phyloP scores from a whole-genome alignment of 495 filamentous ascomycete genomes.

The Aspergillus bertholletiae region DNA sequence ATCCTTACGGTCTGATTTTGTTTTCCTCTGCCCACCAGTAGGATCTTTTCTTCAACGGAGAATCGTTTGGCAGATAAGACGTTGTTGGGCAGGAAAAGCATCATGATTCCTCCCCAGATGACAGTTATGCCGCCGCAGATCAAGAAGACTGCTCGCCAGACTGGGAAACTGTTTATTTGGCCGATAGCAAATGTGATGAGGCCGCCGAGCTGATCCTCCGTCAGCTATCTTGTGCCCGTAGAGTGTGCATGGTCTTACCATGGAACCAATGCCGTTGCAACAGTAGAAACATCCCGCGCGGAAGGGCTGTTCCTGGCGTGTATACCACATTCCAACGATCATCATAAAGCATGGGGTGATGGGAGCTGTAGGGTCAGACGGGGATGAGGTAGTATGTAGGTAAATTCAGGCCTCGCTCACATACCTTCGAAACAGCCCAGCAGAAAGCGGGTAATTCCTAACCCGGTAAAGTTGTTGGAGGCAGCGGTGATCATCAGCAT shows the following conservation, averaged over 20 bases:
- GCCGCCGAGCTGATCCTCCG: slow-evolving; percentile 22
- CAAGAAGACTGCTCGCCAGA: slow-evolving; percentile 39
- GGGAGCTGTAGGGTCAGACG: slow-evolving; percentile 12
- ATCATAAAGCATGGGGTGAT: slow-evolving; percentile 44
- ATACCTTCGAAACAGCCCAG: slow-evolving; percentile 31
- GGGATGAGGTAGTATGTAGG: not conserved
- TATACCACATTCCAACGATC: slow-evolving; percentile 35
- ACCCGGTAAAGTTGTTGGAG: slow-evolving; percentile 30
- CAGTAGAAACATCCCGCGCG: slow-evolving; percentile 38
- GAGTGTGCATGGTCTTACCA: slow-evolving; percentile 16
- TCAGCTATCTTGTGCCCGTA: not conserved
- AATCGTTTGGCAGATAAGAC: slow-evolving; percentile 36
- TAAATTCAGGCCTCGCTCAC: not conserved
- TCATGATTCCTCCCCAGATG: slow-evolving; percentile 34
- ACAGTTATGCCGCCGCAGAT: slow-evolving; percentile 36
- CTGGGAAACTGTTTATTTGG: slow-evolving; percentile 39
- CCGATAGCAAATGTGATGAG: slow-evolving; percentile 50
- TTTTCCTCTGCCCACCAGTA: slow-evolving; percentile 34
- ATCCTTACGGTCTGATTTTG: slow-evolving; percentile 26
- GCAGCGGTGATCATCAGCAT: slow-evolving; percentile 39
- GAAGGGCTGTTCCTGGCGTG: slow-evolving; percentile 24
- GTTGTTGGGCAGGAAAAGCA: slow-evolving; percentile 36
- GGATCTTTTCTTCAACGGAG: slow-evolving; percentile 34
- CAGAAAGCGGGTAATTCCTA: slow-evolving; percentile 38
- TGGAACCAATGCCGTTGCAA: slow-evolving; percentile 44